A percentile compares a stretch with the other conserved stretches of the same genome.
Conservation (phyloP, 345 rosid genomes). For the Limnanthes douglasii region DNA sequence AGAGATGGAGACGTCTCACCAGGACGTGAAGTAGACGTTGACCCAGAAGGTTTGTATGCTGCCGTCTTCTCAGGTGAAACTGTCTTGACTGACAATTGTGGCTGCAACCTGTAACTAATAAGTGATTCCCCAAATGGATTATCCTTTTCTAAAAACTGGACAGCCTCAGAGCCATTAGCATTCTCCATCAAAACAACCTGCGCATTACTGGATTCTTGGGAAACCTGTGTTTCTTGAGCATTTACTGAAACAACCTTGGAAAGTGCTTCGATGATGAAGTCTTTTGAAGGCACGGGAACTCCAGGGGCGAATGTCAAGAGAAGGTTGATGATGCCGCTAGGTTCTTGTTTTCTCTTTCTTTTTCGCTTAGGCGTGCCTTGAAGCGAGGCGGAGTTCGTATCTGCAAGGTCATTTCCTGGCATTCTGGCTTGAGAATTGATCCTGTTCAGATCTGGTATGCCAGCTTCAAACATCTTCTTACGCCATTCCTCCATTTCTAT, state of each 20-base stretch:
- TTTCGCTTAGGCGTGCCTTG: slow-evolving; percentile 20
- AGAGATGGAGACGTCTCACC: slow-evolving; percentile 32
- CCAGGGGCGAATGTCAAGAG: slow-evolving; percentile 44
- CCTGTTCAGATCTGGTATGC: slow-evolving; percentile 58
- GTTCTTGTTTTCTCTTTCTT: slow-evolving; percentile 27
- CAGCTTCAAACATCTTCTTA: slow-evolving; percentile 8
- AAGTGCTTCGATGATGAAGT: slow-evolving; percentile 33
- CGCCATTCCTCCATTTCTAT: slow-evolving; percentile 16
- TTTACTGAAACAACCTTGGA: slow-evolving; percentile 57
- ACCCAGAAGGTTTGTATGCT: slow-evolving; percentile 14
- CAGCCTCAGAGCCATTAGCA: slow-evolving; percentile 46
- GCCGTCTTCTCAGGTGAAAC: slow-evolving; percentile 9
- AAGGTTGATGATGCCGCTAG: slow-evolving; percentile 40
- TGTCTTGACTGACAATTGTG: slow-evolving; percentile 9
- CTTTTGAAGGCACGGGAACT: slow-evolving; percentile 49
- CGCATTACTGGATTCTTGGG: slow-evolving; percentile 28
- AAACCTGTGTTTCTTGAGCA: slow-evolving; percentile 32
- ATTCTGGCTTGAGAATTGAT: slow-evolving; percentile 14
- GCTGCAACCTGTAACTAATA: slow-evolving; percentile 25
- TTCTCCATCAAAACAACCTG: slow-evolving; percentile 40
- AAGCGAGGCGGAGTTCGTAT: slow-evolving; percentile 12
- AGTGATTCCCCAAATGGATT: slow-evolving; percentile 44
- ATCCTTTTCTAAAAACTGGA: slow-evolving; percentile 34
- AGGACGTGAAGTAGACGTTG: slow-evolving; percentile 13
- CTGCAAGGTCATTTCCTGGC: slow-evolving; percentile 10